These are phyloP conservation scores for Magnusiomyces fungicola DNA, from an alignment of 1,139 yeast genomes.

Conservation along the genomic window DNA sequence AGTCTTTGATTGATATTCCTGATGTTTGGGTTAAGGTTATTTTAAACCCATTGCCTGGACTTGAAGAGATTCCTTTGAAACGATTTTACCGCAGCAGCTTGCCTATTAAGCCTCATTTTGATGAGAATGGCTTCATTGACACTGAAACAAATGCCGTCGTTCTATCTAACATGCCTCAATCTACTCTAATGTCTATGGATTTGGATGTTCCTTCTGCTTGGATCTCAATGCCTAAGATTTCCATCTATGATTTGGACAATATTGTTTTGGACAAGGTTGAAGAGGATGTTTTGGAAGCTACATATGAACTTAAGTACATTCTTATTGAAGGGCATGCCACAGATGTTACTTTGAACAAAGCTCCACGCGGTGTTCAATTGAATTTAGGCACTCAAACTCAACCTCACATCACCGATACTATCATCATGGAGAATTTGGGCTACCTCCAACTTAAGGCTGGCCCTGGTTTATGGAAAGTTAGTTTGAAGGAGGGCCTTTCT, in stretches of 20 bases:
- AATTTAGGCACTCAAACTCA: constrained; percentile 32
- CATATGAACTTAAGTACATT: constrained; percentile 44
- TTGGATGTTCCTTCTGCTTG: constrained; percentile 61
- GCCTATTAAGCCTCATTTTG: constrained; percentile 39
- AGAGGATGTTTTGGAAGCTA: constrained; percentile 34
- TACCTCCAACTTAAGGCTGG: constrained; percentile 64
- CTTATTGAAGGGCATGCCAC: constrained; percentile 67
- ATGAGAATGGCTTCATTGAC: constrained; percentile 29
- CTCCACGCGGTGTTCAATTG: constrained; percentile 50
- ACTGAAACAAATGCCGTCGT: constrained; percentile 29
- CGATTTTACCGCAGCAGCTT: constrained; percentile 52
- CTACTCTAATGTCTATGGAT: constrained; percentile 48
- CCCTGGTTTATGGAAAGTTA: constrained; percentile 60
- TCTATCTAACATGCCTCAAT: constrained; percentile 38
- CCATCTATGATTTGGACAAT: constrained; percentile 56
- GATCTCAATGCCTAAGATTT: constrained; percentile 47
- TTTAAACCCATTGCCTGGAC: constrained; percentile 49
- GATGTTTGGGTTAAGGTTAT: constrained; percentile 43
- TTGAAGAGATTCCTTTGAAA: constrained; percentile 42
- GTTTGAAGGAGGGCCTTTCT: constrained; percentile 39
- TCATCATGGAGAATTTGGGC: constrained; percentile 65
- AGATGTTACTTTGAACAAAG: constrained; percentile 34
- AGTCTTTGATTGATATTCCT: constrained; percentile 37
- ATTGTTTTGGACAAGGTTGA: constrained; percentile 35
- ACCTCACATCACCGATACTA: constrained; percentile 43